Evolutionary conservation across 192 early-diverging fungal species (phyloP), one percentile per base, ranked within the genome.

Genomic region (Backusella parvicylindrica): DNA sequence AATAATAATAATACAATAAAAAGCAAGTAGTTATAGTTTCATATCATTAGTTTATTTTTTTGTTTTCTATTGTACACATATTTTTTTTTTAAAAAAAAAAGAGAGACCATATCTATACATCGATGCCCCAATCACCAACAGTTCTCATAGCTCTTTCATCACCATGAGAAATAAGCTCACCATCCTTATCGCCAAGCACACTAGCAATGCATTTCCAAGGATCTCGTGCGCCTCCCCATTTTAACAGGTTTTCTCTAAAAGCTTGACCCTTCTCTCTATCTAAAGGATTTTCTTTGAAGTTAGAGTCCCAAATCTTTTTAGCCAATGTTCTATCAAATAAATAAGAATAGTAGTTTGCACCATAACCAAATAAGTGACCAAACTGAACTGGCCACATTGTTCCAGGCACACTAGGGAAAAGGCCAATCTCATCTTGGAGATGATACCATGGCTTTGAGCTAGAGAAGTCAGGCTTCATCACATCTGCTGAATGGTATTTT

Each of bases 331-430:
- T 87, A 43, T 91, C 91, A 90, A 97, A 95, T 26, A 98, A 83
- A 74, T 99, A 99, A n/a, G 92, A 87, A 68, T 98, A 99, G 83
- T 99, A 99, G 7, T 90, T 92, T 9, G 94, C 92, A 18, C 96
- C 96, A 74, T 99, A 99, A 0, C 91, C 91, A 74, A 92, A 92
- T 77, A 99, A 73, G 71, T 99, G 98, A 2, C 89, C 89, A 81
- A 99, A 98, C 70, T 95, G 93, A 1, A 90, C 91, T 75, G 96
- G 96, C 95, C 95, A 98, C 64, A 86, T 86, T 4, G 96, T 95
- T 6, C 87, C 90, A 1, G 83, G 72, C 5, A 92, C 90, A 50
- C 91, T 87, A 0, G 91, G 91, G 70, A 97, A 92, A 8, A 93
- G 74, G n/a, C 91, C 85, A 31, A 83, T 84, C 0, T 82, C 68